Base-by-base conservation (phyloP, 441 rosid genomes). In the Gossypium trilobum region DNA sequence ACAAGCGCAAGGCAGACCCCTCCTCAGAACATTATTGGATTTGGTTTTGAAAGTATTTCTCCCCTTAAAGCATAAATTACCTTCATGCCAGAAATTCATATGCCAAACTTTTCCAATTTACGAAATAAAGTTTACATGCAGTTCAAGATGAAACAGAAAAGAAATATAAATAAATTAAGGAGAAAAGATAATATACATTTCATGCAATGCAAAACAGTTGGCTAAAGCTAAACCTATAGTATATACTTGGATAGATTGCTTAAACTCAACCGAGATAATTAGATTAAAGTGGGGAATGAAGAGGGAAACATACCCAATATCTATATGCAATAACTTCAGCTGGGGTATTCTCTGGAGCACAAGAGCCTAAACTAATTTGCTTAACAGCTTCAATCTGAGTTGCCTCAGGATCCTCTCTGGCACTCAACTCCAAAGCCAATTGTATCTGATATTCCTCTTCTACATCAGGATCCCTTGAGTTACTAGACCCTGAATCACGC, bases 321-420 rank as follows among this genome's bases (percentile, higher is more conserved):
- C 98, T 85, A 73, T 86, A 94, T 52, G 98, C 96, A 76, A 91
- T 82, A 77, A 94, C 88, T 84, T 94, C 98, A 1, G 95, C 96
- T 22, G 96, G 95, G 83, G 96, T 86, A 73, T 90, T 89, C 79
- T 85, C 97, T 59, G 90, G 86, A 82, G 85, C 93, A 81, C 86
- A 87, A 77, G 92, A 83, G 14, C 98, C 98, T 69, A 91, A 77
- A 78, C 95, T 94, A 50, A 91, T 90, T 78, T 94, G 97, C 85
- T 94, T 94, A 67, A 94, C 90, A 78, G 97, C 96, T 77, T 94
- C 98, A 71, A 94, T 94, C 79, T 94, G 98, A 84, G 89, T 83
- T n/a, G 98, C 98, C 78, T 94, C 98, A 55, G 98, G 98, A 82
- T 94, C 98, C 80, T 94, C 98, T 77, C 81, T 91, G 0, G 97